Percentiles rank a stretch among this genome's conserved stretches.
These are phyloP conservation scores for Ramicandelaber brevisporus DNA, from an alignment of 192 early-diverging fungal species.

Conservation along the genomic window DNA sequence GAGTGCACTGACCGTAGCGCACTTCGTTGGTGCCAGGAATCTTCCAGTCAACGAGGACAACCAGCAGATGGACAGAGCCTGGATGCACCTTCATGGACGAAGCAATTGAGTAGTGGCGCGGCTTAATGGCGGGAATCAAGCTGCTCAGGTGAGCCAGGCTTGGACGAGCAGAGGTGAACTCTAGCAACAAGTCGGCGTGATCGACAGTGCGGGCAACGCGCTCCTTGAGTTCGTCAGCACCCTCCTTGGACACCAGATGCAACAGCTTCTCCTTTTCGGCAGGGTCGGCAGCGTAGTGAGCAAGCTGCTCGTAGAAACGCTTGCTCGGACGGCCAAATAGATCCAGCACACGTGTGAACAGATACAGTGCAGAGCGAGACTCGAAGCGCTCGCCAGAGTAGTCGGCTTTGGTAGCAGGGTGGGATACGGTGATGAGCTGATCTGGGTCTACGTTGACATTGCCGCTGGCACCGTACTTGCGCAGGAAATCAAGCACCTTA, in stretches of 20 bases:
- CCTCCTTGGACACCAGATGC: constrained; percentile 39
- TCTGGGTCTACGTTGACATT: constrained; percentile 33
- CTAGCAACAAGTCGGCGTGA: constrained; percentile 64
- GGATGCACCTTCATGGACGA: constrained; percentile 71
- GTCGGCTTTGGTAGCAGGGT: constrained; percentile 20
- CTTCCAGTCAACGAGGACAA: constrained; percentile 81
- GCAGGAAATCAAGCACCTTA: constrained; percentile 47
- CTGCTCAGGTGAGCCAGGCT: constrained; percentile 38
- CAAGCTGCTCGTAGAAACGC: constrained; percentile 71
- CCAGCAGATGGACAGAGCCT: constrained; percentile 66
- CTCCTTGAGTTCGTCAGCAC: constrained; percentile 47
- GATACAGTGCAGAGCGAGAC: constrained; percentile 44
- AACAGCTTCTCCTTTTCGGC: constrained; percentile 35
- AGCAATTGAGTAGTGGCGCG: constrained; percentile 95
- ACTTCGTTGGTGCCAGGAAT: constrained; percentile 26
- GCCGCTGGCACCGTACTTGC: constrained; percentile 43
- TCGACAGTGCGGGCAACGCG: constrained; percentile 62
- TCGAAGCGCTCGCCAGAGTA: constrained; percentile 29
- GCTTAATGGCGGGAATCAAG: constrained; percentile 70
- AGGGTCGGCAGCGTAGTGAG: constrained; percentile 36
- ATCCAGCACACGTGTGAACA: constrained; percentile 64
- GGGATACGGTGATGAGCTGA: constrained; percentile 26
- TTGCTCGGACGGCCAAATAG: constrained; percentile 87
- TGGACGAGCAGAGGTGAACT: constrained; percentile 63
- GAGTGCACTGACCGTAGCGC: constrained; percentile 74